These are phyloP conservation scores for Rhizoctonia solani DNA, from an alignment of 1,284 basidiomycete genomes.

Conservation along the genomic window DNA sequence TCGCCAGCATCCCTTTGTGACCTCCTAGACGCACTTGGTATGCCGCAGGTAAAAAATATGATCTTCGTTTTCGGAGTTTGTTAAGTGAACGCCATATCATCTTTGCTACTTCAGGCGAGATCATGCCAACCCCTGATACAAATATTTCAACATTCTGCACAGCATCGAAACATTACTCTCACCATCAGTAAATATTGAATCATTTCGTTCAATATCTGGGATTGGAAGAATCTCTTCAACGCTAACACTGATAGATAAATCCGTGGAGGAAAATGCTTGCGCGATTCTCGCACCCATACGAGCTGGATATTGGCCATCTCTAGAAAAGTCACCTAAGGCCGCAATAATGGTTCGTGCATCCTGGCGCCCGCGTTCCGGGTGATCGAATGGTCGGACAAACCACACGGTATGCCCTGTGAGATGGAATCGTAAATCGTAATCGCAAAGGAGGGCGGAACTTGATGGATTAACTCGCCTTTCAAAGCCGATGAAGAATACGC, in stretches of 20 bases:
- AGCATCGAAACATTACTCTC: neutral
- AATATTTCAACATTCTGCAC: constrained; percentile 38
- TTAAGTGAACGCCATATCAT: constrained; percentile 57
- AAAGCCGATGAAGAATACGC: constrained; percentile 59
- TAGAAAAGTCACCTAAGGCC: constrained; percentile 58
- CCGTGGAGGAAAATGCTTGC: constrained; percentile 73
- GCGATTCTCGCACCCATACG: constrained; percentile 71
- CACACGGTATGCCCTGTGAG: constrained; percentile 54
- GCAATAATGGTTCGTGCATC: constrained; percentile 55
- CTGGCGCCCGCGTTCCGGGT: constrained; percentile 42
- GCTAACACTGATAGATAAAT: constrained; percentile 57
- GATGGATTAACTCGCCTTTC: constrained; percentile 40
- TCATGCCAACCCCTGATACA: constrained; percentile 63
- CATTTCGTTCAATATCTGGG: constrained; percentile 52
- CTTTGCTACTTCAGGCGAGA: constrained; percentile 60
- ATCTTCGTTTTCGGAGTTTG: constrained; percentile 47
- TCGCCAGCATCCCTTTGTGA: constrained; percentile 56
- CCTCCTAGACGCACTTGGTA: constrained; percentile 44
- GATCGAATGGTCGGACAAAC: constrained; percentile 58
- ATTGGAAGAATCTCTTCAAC: constrained; percentile 56
- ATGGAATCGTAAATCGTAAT: neutral
- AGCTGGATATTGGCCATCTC: constrained; percentile 60
- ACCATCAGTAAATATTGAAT: constrained; percentile 53
- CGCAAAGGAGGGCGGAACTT: neutral
- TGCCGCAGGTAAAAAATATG: constrained; percentile 43